Conservation (phyloP, 805 yeast genomes). For the Maudiozyma serrabonitensis region DNA sequence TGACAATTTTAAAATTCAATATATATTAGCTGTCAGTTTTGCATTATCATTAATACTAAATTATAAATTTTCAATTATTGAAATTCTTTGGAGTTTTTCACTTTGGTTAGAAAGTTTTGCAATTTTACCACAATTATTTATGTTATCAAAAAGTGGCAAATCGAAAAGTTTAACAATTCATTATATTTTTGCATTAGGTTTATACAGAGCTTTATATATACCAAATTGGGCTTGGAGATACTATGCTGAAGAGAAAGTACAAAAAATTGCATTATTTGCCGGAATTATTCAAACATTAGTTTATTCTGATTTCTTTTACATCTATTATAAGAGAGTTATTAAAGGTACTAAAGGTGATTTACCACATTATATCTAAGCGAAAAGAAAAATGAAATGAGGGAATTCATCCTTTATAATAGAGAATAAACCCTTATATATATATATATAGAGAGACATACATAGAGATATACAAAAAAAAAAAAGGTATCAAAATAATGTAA, state of each 20-base stretch:
- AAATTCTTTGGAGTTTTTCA: conserved; percentile 77
- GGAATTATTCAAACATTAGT: conserved; percentile 80
- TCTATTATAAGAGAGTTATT: conserved; percentile 75
- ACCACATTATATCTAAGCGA: conserved; percentile 33
- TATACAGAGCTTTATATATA: conserved; percentile 80
- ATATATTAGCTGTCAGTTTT: conserved; percentile 54
- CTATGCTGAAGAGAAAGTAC: conserved; percentile 47
- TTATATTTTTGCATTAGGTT: conserved; percentile 87
- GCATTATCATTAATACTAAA: conserved; percentile 56
- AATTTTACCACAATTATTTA: conserved; percentile 83
- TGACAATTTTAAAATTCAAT: conserved; percentile 67
- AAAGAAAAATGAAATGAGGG: background rate
- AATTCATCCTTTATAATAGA: background rate
- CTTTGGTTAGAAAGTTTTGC: conserved; percentile 91
- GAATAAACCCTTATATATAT: background rate
- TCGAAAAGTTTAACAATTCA: conserved; percentile 83
- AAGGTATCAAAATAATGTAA: too few species aligned
- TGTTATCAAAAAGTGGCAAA: conserved; percentile 82
- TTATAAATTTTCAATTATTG: conserved; percentile 49
- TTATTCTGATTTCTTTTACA: conserved; percentile 92
- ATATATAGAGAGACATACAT: background rate
- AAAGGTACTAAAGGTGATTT: conserved; percentile 69
- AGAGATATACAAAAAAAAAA: too few species aligned
- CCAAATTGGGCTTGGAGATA: conserved; percentile 95
- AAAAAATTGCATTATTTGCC: conserved; percentile 61